Percentiles rank a stretch among this genome's conserved stretches.
phyloP scores from a whole-genome alignment of 495 filamentous ascomycete genomes.

The Annulohypoxylon bovei region DNA sequence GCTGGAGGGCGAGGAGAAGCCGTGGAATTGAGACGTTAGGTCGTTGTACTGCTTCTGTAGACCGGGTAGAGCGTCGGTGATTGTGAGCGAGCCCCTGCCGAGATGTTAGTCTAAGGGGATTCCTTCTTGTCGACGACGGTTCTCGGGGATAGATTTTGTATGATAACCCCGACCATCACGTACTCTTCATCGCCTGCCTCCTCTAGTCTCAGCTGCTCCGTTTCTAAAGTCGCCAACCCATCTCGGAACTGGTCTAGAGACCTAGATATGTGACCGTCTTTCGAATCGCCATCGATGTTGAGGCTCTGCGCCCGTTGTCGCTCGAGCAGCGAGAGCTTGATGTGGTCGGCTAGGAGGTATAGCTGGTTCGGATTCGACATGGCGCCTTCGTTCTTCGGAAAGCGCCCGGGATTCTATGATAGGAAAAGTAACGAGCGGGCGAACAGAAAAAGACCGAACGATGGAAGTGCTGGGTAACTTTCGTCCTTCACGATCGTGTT shows the following conservation, averaged over 20 bases:
- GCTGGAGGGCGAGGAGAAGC: constrained; percentile 61
- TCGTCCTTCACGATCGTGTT: constrained; percentile 1
- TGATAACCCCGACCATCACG: constrained; percentile 12
- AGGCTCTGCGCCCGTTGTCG: constrained; percentile 88
- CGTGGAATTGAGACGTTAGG: constrained; percentile 68
- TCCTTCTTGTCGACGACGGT: not conserved
- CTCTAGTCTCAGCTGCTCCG: constrained; percentile 69
- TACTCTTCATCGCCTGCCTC: constrained; percentile 68
- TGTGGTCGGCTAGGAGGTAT: constrained; percentile 78
- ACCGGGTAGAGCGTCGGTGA: constrained; percentile 59
- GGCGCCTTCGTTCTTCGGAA: constrained; percentile 24
- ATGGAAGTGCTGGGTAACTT: not conserved
- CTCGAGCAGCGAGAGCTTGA: constrained; percentile 84
- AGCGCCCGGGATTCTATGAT: constrained; percentile 3
- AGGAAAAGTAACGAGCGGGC: not conserved
- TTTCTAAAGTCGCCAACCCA: constrained; percentile 79
- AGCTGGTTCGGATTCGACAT: constrained; percentile 72
- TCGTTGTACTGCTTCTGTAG: constrained; percentile 68
- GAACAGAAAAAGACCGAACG: constrained; percentile 1
- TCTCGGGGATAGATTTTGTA: constrained; percentile 2
- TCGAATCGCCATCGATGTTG: constrained; percentile 79
- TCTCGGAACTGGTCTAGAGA: constrained; percentile 87
- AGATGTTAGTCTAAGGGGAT: constrained; percentile 20
- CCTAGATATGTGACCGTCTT: constrained; percentile 88
- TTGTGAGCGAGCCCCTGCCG: constrained; percentile 55